Evolutionary conservation across 257 asterid genomes (phyloP), one percentile per base, ranked within the genome.

Genomic region (Osmanthus fragrans): DNA sequence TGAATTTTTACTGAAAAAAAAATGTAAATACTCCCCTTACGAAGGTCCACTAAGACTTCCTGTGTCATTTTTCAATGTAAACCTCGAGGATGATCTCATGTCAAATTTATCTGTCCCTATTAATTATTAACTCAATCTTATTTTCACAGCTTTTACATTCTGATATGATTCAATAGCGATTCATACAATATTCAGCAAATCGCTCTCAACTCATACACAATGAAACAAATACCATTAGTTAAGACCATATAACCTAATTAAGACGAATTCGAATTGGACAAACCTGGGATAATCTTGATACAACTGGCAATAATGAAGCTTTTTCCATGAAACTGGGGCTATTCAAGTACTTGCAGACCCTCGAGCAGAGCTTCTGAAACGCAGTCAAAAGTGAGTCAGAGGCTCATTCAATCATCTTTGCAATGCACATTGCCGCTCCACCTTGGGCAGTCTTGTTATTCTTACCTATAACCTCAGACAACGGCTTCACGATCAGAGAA

Each of bases 81-180:
- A 21, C 60, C 29, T 56, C 29, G 6, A 56, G 25, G 66, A 21
- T 56, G 27, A 56, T 56, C 42, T 30, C 51, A 36, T 58, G 71
- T 34, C 51, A 63, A 69, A 37, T 9, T 32, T 13, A 63, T 58
- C 23, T 45, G 80, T 40, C 70, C 67, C 49, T 40, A 75, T 63
- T 29, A 47, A 25, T 51, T 79, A 80, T 65, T 79, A 56, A 63
- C 72, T 76, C 74, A 75, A 64, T 60, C 71, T 39, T 29, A 47
- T 73, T 60, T 40, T 32, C 56, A 42, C 65, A 27, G 56, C 72
- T 36, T 18, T 34, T 72, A 30, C 32, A 29, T 13, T 73, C 7
- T 19, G 33, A n/a, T 58, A 12, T 8, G 25, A 72, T 49, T 15
- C 40, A 47, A 72, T 45, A 1, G 11, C 37, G 11, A 58, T 33